Conservation (phyloP, 2,329 filamentous ascomycete species). For the Chalara sp. region DNA sequence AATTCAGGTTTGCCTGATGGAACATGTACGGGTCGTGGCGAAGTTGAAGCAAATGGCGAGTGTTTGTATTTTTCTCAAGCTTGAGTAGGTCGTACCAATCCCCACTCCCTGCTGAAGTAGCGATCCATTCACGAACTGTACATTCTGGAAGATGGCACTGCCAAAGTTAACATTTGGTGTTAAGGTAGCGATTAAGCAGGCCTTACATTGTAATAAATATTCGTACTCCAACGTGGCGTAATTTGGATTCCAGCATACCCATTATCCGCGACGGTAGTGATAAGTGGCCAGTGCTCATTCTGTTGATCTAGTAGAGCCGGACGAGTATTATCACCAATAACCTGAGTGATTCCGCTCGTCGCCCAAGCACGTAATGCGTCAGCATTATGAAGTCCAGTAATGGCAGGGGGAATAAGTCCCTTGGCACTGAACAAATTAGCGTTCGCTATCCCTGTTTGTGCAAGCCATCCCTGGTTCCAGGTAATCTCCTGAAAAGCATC, state of each 20-base stretch:
- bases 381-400: slow-evolving; percentile 58
- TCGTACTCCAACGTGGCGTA: slow-evolving; percentile 53
- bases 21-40: slow-evolving; percentile 32
- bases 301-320: slow-evolving; percentile 42
- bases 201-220: slow-evolving; percentile 52
- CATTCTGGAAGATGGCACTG: slow-evolving; percentile 46
- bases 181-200: too few relatives aligned
- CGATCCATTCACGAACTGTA: slow-evolving; percentile 52
- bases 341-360: slow-evolving; percentile 51
- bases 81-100: slow-evolving; percentile 43
- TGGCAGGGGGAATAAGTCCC: slow-evolving; percentile 55
- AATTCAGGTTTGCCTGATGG: slow-evolving; percentile 38
- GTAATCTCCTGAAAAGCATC: slow-evolving; percentile 50
- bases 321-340: slow-evolving; percentile 59
- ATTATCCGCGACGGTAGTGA: slow-evolving; percentile 41
- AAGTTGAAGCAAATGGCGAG: slow-evolving; percentile 48
- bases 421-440: slow-evolving; percentile 41
- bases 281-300: slow-evolving; percentile 45
- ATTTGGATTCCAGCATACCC: slow-evolving; percentile 49
- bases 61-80: slow-evolving; percentile 43
- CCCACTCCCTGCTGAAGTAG: slow-evolving; percentile 47
- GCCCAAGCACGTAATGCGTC: slow-evolving; percentile 53
- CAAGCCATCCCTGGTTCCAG: slow-evolving; percentile 54
- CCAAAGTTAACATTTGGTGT: background rate
- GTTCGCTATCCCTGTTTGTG: slow-evolving; percentile 41